Conservation (phyloP, 2,329 filamentous ascomycete genomes). For the Xylariaceae sp. region DNA sequence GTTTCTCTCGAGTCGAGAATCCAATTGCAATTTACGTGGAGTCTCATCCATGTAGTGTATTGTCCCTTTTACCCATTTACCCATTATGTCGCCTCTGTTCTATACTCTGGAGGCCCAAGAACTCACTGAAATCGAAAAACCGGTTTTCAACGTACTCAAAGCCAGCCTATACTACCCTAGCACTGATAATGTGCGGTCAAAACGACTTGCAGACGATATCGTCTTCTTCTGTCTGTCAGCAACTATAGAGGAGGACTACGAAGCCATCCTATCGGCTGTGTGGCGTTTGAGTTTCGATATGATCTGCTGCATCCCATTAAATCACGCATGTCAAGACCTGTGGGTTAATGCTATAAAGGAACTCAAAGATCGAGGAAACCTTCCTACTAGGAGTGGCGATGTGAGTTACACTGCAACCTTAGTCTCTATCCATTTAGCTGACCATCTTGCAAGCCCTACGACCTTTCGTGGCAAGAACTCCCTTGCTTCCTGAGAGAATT, state of each 20-base stretch:
- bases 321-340: constrained; percentile 1
- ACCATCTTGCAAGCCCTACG: neutral
- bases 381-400: constrained; percentile 3
- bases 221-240: constrained; percentile 3
- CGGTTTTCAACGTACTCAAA: constrained; percentile 3
- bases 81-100: constrained; percentile 5
- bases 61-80: too few species aligned
- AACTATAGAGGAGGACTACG: constrained; percentile 1
- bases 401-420: neutral
- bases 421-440: neutral
- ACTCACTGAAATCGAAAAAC: constrained; percentile 1
- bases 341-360: constrained; percentile 3
- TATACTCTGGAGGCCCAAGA: constrained; percentile 1
- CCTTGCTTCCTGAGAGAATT: neutral
- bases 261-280: neutral
- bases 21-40: too few species aligned
- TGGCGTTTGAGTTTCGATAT: constrained; percentile 4
- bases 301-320: constrained; percentile 4
- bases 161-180: constrained; percentile 2
- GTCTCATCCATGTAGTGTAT: too few species aligned
- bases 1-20: too few species aligned
- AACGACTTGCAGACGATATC: constrained; percentile 4
- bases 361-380: constrained; percentile 2
- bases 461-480: constrained; percentile 1
- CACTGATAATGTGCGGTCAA: neutral